These are phyloP conservation scores for Cladochytrium replicatum DNA, from an alignment of 192 early-diverging fungal species.

Conservation along the genomic window DNA sequence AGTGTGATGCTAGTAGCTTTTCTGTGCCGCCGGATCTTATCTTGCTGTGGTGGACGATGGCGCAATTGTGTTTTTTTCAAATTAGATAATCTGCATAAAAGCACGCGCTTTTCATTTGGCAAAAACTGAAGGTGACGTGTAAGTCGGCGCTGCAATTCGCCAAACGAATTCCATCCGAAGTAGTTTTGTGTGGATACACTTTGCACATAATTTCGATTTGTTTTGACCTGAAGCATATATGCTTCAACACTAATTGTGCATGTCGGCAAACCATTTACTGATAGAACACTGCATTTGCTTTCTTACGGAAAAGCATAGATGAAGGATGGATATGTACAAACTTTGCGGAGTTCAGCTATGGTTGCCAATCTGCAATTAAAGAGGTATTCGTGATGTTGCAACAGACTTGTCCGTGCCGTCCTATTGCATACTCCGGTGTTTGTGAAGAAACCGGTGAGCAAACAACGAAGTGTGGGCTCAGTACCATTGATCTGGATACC, in stretches of 20 bases:
- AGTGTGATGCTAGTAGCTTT: no score
- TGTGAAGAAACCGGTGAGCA: constrained; percentile 80
- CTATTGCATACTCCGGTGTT: constrained; percentile 80
- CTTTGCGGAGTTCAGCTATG: constrained; percentile 28
- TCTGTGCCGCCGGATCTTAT: no score
- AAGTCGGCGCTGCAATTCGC: no score
- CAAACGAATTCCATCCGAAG: no score
- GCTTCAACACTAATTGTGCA: no score
- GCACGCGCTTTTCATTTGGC: no score
- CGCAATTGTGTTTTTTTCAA: no score
- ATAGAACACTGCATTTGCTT: constrained; percentile 71
- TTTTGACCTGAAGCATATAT: constrained; percentile 44
- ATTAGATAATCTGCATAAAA: no score
- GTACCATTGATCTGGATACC: constrained; percentile 7
- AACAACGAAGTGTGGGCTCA: constrained; percentile 73
- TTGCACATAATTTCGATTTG: constrained; percentile 79
- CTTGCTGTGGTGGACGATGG: no score
- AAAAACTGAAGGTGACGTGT: no score
- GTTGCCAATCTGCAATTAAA: background rate
- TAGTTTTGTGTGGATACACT: constrained; percentile 75
- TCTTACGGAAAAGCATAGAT: constrained; percentile 72
- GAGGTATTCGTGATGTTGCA: constrained; percentile 38
- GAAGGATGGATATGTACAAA: constrained; percentile 83
- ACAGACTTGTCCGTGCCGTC: constrained; percentile 77
- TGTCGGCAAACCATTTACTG: constrained; percentile 87